These are phyloP conservation scores for Seminavis robusta DNA, from an alignment of 108 stramenopile species.

Conservation along the genomic window DNA sequence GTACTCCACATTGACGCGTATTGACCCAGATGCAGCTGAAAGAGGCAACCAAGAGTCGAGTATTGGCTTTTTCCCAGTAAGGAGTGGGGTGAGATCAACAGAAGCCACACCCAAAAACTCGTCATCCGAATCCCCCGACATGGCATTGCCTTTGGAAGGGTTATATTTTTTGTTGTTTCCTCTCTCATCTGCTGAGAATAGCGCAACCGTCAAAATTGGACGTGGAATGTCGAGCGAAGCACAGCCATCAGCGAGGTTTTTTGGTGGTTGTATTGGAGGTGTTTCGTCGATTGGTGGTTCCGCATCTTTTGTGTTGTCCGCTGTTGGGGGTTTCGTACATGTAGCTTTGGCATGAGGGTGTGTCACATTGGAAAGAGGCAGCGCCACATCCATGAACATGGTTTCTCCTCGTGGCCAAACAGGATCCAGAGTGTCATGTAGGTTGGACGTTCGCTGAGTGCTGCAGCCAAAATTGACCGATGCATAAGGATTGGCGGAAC, in stretches of 20 bases:
- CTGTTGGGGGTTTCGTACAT: not conserved
- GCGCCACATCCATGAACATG: conserved; percentile 77
- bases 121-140: conserved; percentile 48
- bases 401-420: conserved; percentile 74
- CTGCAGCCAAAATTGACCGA: conserved; percentile 50
- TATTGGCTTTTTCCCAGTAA: conserved; percentile 59
- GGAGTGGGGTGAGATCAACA: conserved; percentile 56
- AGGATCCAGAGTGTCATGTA: conserved; percentile 55
- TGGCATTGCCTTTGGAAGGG: conserved; percentile 29
- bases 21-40: conserved; percentile 12
- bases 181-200: conserved; percentile 43
- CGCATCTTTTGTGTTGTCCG: not conserved
- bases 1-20: conserved; percentile 44
- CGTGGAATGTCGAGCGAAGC: not conserved
- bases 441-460: conserved; percentile 60
- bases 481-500: conserved; percentile 56
- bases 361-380: conserved; percentile 25
- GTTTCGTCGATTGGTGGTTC: not conserved
- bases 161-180: conserved; percentile 13
- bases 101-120: conserved; percentile 61
- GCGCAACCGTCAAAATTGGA: conserved; percentile 40
- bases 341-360: not conserved
- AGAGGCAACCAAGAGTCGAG: conserved; percentile 69
- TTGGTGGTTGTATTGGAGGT: not conserved
- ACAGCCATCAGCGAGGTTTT: not conserved